Evolutionary conservation across 2,329 filamentous ascomycete genomes (phyloP).

Genomic region (Cordyceps cateniannulata): DNA sequence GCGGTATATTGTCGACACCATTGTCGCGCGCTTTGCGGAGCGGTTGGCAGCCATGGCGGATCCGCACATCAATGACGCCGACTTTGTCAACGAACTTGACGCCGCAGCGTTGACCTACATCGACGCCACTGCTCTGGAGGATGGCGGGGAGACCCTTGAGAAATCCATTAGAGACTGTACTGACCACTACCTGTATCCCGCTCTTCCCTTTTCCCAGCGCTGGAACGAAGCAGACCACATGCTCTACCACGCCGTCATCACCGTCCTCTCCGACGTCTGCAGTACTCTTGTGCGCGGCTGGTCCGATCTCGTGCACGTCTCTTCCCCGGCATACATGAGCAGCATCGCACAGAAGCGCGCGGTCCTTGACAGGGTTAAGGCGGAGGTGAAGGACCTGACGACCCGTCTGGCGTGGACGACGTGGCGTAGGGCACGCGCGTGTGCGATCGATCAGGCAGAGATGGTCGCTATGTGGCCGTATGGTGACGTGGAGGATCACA

Average conservation of each 20-base stretch:
- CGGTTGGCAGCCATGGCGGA: slow-evolving; percentile 39
- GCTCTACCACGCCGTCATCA: slow-evolving; percentile 1
- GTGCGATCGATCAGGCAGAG: slow-evolving; percentile 47
- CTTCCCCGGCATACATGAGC: not conserved
- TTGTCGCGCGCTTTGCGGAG: slow-evolving; percentile 55
- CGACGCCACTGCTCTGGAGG: not conserved
- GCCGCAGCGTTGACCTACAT: slow-evolving; percentile 18
- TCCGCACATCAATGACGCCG: slow-evolving; percentile 18
- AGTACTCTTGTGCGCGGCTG: not conserved
- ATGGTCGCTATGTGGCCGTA: slow-evolving; percentile 60
- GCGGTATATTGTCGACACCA: slow-evolving; percentile 59
- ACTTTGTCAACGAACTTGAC: slow-evolving; percentile 31
- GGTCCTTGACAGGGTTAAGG: not conserved
- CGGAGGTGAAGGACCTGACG: slow-evolving; percentile 28
- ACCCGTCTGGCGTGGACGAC: slow-evolving; percentile 49
- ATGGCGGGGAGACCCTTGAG: not conserved
- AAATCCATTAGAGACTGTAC: not conserved
- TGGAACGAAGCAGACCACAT: slow-evolving; percentile 7
- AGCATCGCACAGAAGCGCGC: not conserved
- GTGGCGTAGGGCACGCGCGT: slow-evolving; percentile 52
- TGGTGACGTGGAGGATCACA: slow-evolving; percentile 48
- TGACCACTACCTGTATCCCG: not conserved
- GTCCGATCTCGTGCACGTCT: not conserved
- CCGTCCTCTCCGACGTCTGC: not conserved
- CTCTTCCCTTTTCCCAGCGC: not conserved